phyloP scores from a whole-genome alignment of 2,329 filamentous ascomycete species.

The Parastagonospora avenae region DNA sequence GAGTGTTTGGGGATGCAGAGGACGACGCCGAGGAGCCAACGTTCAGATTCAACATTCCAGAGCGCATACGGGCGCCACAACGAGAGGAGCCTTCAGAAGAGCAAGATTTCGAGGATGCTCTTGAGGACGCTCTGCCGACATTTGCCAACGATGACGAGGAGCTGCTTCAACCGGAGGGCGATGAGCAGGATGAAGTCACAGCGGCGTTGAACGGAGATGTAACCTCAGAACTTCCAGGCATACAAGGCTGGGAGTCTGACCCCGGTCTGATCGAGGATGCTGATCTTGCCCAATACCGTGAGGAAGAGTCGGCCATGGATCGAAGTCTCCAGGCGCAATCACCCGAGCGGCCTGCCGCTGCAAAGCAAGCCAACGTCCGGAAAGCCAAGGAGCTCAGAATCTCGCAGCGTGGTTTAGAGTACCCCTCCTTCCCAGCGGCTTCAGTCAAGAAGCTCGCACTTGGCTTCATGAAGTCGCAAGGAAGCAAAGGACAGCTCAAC shows the following conservation, averaged over 20 bases:
- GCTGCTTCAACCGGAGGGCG: slow-evolving; percentile 23
- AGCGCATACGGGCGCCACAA: slow-evolving; percentile 32
- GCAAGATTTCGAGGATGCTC: slow-evolving; percentile 11
- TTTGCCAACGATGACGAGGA: slow-evolving; percentile 14
- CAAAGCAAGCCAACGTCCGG: slow-evolving; percentile 28
- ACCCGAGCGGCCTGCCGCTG: slow-evolving; percentile 21
- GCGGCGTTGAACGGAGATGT: slow-evolving; percentile 34
- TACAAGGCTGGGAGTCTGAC: slow-evolving; percentile 41
- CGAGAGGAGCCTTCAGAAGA: slow-evolving; percentile 19
- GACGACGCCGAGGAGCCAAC: slow-evolving; percentile 46
- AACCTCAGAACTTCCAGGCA: slow-evolving; percentile 18
- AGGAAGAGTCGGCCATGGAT: slow-evolving; percentile 42
- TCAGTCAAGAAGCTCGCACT: slow-evolving; percentile 76
- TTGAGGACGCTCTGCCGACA: slow-evolving; percentile 6
- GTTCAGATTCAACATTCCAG: slow-evolving; percentile 46
- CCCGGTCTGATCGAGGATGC: slow-evolving; percentile 27
- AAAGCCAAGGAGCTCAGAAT: slow-evolving; percentile 59
- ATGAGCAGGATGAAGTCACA: slow-evolving; percentile 23
- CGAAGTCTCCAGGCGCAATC: slow-evolving; percentile 39
- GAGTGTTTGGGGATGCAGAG: slow-evolving; percentile 39
- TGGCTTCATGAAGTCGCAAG: slow-evolving; percentile 70
- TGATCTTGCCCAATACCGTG: slow-evolving; percentile 41
- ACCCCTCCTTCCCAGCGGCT: slow-evolving; percentile 73
- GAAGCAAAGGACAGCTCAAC: slow-evolving; percentile 71
- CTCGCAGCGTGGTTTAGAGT: slow-evolving; percentile 75